Base-by-base conservation (phyloP, 1,284 basidiomycete genomes). In the Melampsora americana region DNA sequence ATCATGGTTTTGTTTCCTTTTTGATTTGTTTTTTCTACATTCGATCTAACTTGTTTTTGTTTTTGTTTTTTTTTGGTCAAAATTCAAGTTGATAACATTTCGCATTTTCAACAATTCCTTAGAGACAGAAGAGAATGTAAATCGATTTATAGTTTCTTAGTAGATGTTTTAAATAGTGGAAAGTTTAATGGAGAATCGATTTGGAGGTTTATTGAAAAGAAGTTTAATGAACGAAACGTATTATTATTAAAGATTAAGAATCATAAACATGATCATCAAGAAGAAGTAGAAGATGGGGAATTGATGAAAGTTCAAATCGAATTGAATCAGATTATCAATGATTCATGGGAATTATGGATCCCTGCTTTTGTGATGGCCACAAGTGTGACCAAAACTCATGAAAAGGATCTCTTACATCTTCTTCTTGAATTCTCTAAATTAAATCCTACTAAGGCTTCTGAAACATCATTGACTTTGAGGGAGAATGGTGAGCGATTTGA, bases 261-360 rank as follows among this genome's bases (percentile, higher is more conserved):
- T 5, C 16, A 53, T n/a, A n/a, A n/a, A n/a, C n/a, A n/a, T n/a
- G n/a, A n/a, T n/a, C n/a, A n/a, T n/a, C n/a, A n/a, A n/a, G n/a
- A n/a, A n/a, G n/a, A n/a, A n/a, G n/a, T n/a, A n/a, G n/a, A n/a
- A n/a, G n/a, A n/a, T n/a, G n/a, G n/a, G 23, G 14, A 53, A 16
- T 53, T 16, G 5, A 18, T 20, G 3, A 20, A 53, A 2, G 50
- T 3, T 53, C 3, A 53, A 18, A 5, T 12, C 16, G 23, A 3
- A 5, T 12, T 53, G 50, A 12, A 53, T 20, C 16, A 18, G 23
- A 53, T 53, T 5, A 53, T 16, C 2, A 53, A 53, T 53, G 50
- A 53, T 53, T 53, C 50, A 5, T 53, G 50, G 50, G 50, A 53
- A 53, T 12, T 53, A 53, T 53, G 50, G 50, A 53, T 53, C 12